Evolutionary conservation across 192 early-diverging fungal species (phyloP), one percentile per base, ranked within the genome.

Genomic region (Mortierella hygrophila): DNA sequence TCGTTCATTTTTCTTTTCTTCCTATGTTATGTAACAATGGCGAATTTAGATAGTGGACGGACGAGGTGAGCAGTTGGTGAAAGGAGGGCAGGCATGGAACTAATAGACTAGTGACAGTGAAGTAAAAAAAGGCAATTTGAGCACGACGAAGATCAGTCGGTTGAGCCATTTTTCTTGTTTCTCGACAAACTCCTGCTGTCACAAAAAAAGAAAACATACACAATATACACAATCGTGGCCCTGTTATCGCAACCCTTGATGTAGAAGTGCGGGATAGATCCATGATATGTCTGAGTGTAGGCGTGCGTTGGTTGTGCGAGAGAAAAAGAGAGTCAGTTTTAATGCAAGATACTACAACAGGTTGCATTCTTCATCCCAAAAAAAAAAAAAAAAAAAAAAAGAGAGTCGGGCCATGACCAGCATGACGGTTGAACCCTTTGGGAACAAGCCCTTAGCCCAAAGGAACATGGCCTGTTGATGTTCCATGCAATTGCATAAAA

Each of bases 111-210:
- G 60, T 65, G 60, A 35, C 35, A 35, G 35, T 35, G 35, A 35
- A 35, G 35, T 35, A 35, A 35, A 63, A 13, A 65, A 65, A 65
- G 60, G 60, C 35, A 35, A 65, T 65, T 11, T 65, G 60, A 65
- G 60, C 60, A 65, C 13, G 60, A 65, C 60, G 60, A 65, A 65
- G 60, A 65, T 65, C 60, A 26, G 60, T 65, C 60, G 60, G 29
- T 65, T 65, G 60, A 35, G 60, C 60, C 20, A 6, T 55, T 32
- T 32, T 65, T 26, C 32, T 63, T 57, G 2, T 65, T 21, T 65
- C 60, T 65, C 1, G 60, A 13, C 60, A 32, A 32, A 65, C 60
- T 65, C 60, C 35, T 65, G 8, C 26, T 65, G 6, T 35, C 26
- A 65, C 29, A 26, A 65, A 65, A 65, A 65, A 26, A 57, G 16